Base-by-base conservation (phyloP, 2,329 filamentous ascomycete species). In the Fusarium secorum region DNA sequence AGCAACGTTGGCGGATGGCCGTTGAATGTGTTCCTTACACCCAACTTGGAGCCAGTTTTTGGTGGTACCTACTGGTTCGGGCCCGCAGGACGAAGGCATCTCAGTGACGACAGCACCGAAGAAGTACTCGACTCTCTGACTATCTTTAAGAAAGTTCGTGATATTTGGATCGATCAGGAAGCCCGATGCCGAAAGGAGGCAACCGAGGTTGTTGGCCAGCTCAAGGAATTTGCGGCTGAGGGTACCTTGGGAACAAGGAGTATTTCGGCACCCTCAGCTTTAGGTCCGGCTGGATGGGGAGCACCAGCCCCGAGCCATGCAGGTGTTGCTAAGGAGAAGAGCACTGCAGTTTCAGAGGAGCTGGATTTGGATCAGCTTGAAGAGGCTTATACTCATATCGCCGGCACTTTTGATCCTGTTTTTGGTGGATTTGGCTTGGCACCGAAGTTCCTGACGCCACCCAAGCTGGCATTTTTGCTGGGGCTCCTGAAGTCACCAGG, bases 31-130 rank as follows among this genome's bases (percentile, higher is more conserved):
- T 98, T 99, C 79, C 87, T 98, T 33, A 99, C 96, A 0, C 94
- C 96, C 1, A 91, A 97, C 73, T 87, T 98, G 30, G 91, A 97
- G 77, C 96, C 96, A 1, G 92, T 99, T 14, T 98, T 98, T 81
- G 96, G 96, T 39, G 95, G 95, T 28, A 98, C 95, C 13, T 98
- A 98, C 81, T 98, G 94, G 93, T 94, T 95, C 7, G 93, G 93
- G 1, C 93, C 94, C 0, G 90, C 89, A 52, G 88, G 89, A 8
- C 70, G 78, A 42, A 77, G 78, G n/a, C 78, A 78, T 28, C 64
- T 75, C 6, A 69, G 64, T 14, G 83, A 84, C 3, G 81, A 81
- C 11, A 74, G 71, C 30, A 85, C 85, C 15, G 83, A 87, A 8
- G 89, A 89, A 48, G 88, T 91, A 8, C 86, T 93, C n/a, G 91